Conservation (phyloP, 306 rosid species). For the Rubus idaeus region DNA sequence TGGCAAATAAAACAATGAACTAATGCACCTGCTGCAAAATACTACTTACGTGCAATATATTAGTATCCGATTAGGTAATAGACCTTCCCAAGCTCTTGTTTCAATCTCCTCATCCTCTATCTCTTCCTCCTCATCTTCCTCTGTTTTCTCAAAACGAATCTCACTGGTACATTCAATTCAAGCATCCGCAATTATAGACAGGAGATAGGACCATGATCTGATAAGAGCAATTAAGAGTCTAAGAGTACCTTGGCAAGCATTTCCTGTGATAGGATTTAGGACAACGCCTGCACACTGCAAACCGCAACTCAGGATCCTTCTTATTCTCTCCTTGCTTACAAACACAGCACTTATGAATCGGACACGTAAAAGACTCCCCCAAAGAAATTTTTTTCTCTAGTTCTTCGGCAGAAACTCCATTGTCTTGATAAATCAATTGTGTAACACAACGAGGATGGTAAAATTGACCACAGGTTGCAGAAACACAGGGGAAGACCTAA, state of each 20-base stretch:
- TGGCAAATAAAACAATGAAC: constrained; percentile 27
- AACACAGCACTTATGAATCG: constrained; percentile 70
- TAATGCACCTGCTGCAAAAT: constrained; percentile 1
- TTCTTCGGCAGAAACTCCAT: constrained; percentile 50
- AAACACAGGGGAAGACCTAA: constrained; percentile 80
- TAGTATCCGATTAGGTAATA: constrained; percentile 77
- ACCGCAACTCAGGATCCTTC: constrained; percentile 48
- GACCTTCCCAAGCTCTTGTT: constrained; percentile 77
- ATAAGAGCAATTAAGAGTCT: constrained; percentile 12
- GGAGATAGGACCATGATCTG: constrained; percentile 6
- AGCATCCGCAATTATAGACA: constrained; percentile 29
- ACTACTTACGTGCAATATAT: constrained; percentile 88
- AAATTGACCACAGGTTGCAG: constrained; percentile 90
- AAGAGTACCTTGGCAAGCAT: constrained; percentile 80
- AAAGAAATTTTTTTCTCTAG: constrained; percentile 51
- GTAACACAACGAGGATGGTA: constrained; percentile 84
- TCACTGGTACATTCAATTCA: constrained; percentile 53
- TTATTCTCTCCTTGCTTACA: constrained; percentile 82
- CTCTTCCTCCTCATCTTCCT: constrained; percentile 38
- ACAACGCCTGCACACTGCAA: constrained; percentile 97
- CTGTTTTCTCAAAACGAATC: constrained; percentile 52
- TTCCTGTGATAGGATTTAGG: constrained; percentile 86
- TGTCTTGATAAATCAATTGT: constrained; percentile 45
- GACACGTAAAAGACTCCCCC: constrained; percentile 82
- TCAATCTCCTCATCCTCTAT: constrained; percentile 36